Base-by-base conservation (phyloP, 805 yeast species). In the Lipomyces chichibuensis region DNA sequence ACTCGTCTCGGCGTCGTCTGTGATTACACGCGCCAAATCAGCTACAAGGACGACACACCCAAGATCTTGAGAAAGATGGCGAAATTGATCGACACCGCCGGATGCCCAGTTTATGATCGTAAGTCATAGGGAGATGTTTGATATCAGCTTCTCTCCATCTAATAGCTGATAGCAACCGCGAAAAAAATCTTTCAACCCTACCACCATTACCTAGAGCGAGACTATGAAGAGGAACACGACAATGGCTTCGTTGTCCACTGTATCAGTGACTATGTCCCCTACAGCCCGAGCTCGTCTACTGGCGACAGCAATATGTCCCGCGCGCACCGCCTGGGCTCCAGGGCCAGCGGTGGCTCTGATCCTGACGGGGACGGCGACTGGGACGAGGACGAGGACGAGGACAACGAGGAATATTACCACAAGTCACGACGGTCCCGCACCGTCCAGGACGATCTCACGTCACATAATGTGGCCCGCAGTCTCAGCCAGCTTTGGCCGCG, bases 61-160 rank as follows among this genome's bases (percentile, higher is more conserved):
- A 55, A 69, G 20, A 65, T 67, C 54, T 33, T 65, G 23, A 27
- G 62, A 1, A 67, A 67, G 57, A 62, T 67, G 69, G 55, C 69
- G 29, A 27, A 57, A n/a, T 20, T 62, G 20, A 60, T 32, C 8
- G 65, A 65, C 51, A 59, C 60, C 32, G 54, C 57, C 11, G 69
- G 71, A 25, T 67, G 71, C 23, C 71, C 69, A 8, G 71, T 67
- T 8, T 67, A 67, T 37, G 71, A 67, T 35, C n/a, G 69, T 62
- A 49, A 43, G 69, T 14, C 9, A 3, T 56, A 11, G n/a, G 14
- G 29, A 49, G 25, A 37, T 49, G 27, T n/a, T 51, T 54, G 23
- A 46, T 39, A n/a, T 32, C 20, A 25, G n/a, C 2, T 7, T 49
- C 13, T 7, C 33, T 23, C 35, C 37, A 5, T 20, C 32, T 43